These are phyloP conservation scores for Curvularia hawaiiensis DNA, from an alignment of 2,329 filamentous ascomycete species.

Conservation along the genomic window DNA sequence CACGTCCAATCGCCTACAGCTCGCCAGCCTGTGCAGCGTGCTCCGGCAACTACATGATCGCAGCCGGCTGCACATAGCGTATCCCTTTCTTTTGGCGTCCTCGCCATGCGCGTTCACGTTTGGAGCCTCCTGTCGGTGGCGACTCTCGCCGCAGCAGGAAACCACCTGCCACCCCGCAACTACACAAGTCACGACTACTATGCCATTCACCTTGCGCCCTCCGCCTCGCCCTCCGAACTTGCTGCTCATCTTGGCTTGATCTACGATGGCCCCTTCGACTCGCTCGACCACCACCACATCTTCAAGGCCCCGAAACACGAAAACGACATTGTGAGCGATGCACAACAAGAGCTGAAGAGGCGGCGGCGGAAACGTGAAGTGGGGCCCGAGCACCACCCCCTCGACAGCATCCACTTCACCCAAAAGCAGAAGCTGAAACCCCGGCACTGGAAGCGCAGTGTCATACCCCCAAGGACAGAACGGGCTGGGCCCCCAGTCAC, in stretches of 20 bases:
- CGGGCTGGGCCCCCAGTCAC: conserved; percentile 36
- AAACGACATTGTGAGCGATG: conserved; percentile 60
- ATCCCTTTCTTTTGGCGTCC: conserved; percentile 12
- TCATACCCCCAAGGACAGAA: conserved; percentile 36
- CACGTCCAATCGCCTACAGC: conserved; percentile 2
- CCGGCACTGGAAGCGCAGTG: conserved; percentile 64
- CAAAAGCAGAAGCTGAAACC: conserved; percentile 75
- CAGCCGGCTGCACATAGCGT: conserved; percentile 19
- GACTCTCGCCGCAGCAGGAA: conserved; percentile 35
- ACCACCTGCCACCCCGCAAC: conserved; percentile 63
- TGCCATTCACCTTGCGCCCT: conserved; percentile 78
- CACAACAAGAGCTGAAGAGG: conserved; percentile 59
- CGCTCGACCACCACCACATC: conserved; percentile 80
- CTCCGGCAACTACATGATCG: conserved; percentile 20
- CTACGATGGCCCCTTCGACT: conserved; percentile 80
- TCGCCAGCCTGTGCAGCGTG: not conserved
- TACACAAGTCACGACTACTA: conserved; percentile 90
- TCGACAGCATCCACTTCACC: conserved; percentile 77
- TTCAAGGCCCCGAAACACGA: conserved; percentile 71
- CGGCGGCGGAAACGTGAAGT: conserved; percentile 66
- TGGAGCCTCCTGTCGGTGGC: conserved; percentile 45
- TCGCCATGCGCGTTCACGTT: conserved; percentile 52
- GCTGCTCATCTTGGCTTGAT: conserved; percentile 74
- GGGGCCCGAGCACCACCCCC: conserved; percentile 56
- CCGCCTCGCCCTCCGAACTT: conserved; percentile 69